Conservation (phyloP, 1,284 basidiomycete genomes). For the Melampsora americana region DNA sequence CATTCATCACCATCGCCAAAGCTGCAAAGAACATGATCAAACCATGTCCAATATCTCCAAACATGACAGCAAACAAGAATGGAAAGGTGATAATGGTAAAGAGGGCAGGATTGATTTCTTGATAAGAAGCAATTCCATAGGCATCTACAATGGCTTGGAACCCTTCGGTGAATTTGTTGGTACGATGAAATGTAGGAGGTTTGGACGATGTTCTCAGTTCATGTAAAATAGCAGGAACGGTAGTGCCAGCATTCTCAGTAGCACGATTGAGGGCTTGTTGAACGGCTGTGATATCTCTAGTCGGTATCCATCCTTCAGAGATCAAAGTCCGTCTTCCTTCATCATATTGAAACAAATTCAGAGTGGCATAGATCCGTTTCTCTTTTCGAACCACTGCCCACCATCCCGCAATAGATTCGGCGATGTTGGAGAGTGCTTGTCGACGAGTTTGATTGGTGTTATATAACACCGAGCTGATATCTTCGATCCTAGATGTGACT, state of each 20-base stretch:
- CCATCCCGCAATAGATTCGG: constrained; percentile 83
- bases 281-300: constrained; percentile 79
- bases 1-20: constrained; percentile 76
- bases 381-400: constrained; percentile 90
- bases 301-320: constrained; percentile 97
- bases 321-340: constrained; percentile 88
- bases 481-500: constrained; percentile 83
- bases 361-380: constrained; percentile 89
- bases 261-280: constrained; percentile 86
- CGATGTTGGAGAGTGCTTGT: constrained; percentile 77
- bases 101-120: constrained; percentile 95
- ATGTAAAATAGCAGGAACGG: constrained; percentile 84
- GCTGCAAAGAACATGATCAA: constrained; percentile 76
- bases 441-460: constrained; percentile 84
- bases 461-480: constrained; percentile 83
- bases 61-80: constrained; percentile 99
- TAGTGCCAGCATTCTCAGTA: constrained; percentile 92
- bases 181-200: constrained; percentile 91
- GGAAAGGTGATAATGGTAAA: constrained; percentile 94
- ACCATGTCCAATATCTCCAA: constrained; percentile 97
- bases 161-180: constrained; percentile 93
- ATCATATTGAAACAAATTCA: constrained; percentile 94
- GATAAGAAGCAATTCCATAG: constrained; percentile 90
- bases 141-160: constrained; percentile 98
- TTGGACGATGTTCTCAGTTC: constrained; percentile 84